A percentile compares a stretch with the other conserved stretches of the same genome.
These are phyloP conservation scores for Yamadazyma jaroonii DNA, from an alignment of 1,139 yeast genomes.

Conservation along the genomic window DNA sequence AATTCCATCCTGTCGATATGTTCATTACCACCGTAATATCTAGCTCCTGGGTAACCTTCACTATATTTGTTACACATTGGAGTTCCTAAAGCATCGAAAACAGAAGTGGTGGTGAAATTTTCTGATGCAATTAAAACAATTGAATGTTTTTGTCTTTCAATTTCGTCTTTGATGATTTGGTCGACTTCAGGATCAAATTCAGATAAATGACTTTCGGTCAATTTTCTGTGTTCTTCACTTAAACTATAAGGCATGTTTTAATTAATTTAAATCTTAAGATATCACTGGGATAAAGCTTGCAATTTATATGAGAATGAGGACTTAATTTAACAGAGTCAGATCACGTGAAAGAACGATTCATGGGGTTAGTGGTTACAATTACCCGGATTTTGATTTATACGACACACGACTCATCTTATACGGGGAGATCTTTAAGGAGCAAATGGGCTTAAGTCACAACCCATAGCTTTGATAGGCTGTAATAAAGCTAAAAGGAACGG, in stretches of 20 bases:
- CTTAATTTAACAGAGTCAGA: constrained; percentile 4
- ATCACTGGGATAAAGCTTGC: too few relatives aligned
- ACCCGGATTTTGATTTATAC: too few relatives aligned
- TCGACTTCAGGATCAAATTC: constrained; percentile 83
- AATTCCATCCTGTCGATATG: constrained; percentile 91
- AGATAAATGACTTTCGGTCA: constrained; percentile 61
- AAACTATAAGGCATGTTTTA: constrained; percentile 52
- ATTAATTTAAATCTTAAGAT: constrained; percentile 14
- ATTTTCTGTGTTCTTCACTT: constrained; percentile 44
- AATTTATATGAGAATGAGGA: background rate
- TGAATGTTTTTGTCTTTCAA: constrained; percentile 91
- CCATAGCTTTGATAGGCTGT: too few relatives aligned
- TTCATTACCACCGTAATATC: constrained; percentile 90
- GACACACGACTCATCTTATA: too few relatives aligned
- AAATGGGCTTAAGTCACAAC: too few relatives aligned
- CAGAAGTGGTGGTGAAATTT: constrained; percentile 95
- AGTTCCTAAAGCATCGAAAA: constrained; percentile 94
- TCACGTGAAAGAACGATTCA: constrained; percentile 2
- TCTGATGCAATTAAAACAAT: constrained; percentile 94
- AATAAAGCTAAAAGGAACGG: too few relatives aligned
- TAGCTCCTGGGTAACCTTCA: constrained; percentile 86
- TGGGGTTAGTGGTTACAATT: background rate
- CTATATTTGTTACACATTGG: constrained; percentile 93
- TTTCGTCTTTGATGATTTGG: constrained; percentile 79
- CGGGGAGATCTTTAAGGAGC: too few relatives aligned